phyloP scores from a whole-genome alignment of 768 basidiomycete genomes.

The Kockovaella imperatae region DNA sequence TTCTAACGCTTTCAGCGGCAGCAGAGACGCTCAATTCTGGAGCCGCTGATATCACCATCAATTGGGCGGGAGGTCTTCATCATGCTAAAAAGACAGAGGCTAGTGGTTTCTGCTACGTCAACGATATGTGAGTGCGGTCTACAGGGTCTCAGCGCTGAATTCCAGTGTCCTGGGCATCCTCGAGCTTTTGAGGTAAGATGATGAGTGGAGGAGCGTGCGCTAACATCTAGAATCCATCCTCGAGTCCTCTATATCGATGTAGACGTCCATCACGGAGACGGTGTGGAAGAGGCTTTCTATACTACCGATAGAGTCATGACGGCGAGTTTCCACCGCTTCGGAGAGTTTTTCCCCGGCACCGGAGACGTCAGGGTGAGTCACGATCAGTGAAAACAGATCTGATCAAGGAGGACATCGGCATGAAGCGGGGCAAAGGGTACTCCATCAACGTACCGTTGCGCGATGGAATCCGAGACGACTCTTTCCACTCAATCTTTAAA shows the following conservation, averaged over 20 bases:
- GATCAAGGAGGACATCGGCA: slow-evolving; percentile 62
- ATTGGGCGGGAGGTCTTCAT: slow-evolving; percentile 97
- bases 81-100: slow-evolving; percentile 99
- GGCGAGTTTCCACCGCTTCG: slow-evolving; percentile 92
- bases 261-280: slow-evolving; percentile 97
- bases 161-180: slow-evolving; percentile 83
- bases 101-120: slow-evolving; percentile 97
- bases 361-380: slow-evolving; percentile 55
- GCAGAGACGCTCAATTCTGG: slow-evolving; percentile 73
- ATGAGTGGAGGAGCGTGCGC: background rate
- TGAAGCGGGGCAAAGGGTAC: slow-evolving; percentile 71
- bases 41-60: slow-evolving; percentile 72
- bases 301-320: slow-evolving; percentile 97
- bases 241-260: slow-evolving; percentile 96
- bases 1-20: slow-evolving; percentile 51
- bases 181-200: slow-evolving; percentile 65
- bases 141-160: slow-evolving; percentile 33
- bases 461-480: slow-evolving; percentile 87
- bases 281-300: slow-evolving; percentile 98
- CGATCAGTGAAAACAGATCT: background rate
- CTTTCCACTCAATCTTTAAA: slow-evolving; percentile 80
- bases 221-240: slow-evolving; percentile 46
- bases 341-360: slow-evolving; percentile 88
- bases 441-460: slow-evolving; percentile 86
- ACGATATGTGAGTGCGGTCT: slow-evolving; percentile 48